These are phyloP conservation scores for Hibiscus mutabilis DNA, from an alignment of 345 rosid species.

Conservation along the genomic window DNA sequence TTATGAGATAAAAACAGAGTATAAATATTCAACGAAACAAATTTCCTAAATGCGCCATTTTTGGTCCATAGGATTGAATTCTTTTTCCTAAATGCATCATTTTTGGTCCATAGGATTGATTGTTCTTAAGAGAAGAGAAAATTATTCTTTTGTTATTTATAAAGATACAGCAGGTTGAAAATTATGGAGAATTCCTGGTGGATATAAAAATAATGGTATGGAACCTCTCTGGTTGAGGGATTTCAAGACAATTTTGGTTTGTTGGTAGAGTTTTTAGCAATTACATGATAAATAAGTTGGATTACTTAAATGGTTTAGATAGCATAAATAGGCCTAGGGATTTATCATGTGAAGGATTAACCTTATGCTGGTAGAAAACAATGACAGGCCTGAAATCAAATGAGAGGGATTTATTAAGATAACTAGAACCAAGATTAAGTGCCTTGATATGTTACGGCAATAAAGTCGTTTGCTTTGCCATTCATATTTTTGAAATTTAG, in stretches of 20 bases:
- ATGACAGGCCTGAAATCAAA: neutral
- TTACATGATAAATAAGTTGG: neutral
- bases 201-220: neutral
- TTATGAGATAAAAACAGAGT: neutral
- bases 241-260: neutral
- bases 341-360: neutral
- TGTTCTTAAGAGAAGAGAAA: neutral
- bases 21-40: neutral
- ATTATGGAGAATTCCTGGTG: neutral
- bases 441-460: neutral
- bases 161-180: neutral
- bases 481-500: neutral
- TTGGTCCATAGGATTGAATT: neutral
- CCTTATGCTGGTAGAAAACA: neutral
- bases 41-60: neutral
- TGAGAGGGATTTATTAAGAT: neutral
- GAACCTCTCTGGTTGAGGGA: neutral
- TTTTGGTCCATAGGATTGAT: neutral
- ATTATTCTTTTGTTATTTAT: neutral
- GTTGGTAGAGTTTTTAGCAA: neutral
- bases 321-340: neutral
- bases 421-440: constrained; percentile 3
- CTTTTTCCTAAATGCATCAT: too few species aligned
- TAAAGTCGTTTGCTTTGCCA: neutral
- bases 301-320: neutral